Base-by-base conservation (phyloP, 2,329 filamentous ascomycete genomes). In the Exophiala dermatitidis region DNA sequence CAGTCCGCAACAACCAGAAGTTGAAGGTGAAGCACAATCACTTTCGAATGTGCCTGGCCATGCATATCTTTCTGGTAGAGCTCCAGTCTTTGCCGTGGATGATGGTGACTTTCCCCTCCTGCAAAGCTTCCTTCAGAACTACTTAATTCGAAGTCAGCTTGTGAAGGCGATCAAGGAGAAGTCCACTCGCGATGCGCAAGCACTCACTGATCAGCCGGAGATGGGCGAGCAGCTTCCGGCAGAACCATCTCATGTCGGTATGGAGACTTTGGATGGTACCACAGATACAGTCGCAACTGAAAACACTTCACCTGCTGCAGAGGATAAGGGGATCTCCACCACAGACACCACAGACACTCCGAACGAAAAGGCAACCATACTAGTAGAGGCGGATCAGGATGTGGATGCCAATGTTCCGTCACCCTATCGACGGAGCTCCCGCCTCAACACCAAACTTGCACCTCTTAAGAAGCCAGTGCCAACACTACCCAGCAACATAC, bases 401-500 rank as follows among this genome's bases (percentile, higher is more conserved):
- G 10, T 40, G 8, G 55, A 60, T 4, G 8, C 33, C 19, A 50
- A 37, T 12, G 26, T 53, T 26, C 42, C 56, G 5, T 62, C 62
- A 9, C 59, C 59, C 19, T 43, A 49, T 49, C 68, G 72, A 50
- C 66, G 71, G 41, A 73, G 71, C 60, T 67, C 66, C 44, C 66
- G 72, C 41, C 46, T 58, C 9, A 54, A 40, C 8, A 62, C 50
- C 52, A 60, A 52, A 52, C 48, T 59, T 46, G 62, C 63, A 65
- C 64, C 55, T 54, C 58, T 38, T 56, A 61, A 46, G 59, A 63
- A 54, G 19, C 47, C 47, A 4, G 42, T 43, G 2, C 37, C 51
- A 9, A 51, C 37, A 9, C 59, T 68, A 37, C 70, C 69, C 48
- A 71, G 68, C 45, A 66, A 66, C 4, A 69, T 74, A 46, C 65